Conservation (phyloP, 306 rosid genomes). For the Castanea crenata region DNA sequence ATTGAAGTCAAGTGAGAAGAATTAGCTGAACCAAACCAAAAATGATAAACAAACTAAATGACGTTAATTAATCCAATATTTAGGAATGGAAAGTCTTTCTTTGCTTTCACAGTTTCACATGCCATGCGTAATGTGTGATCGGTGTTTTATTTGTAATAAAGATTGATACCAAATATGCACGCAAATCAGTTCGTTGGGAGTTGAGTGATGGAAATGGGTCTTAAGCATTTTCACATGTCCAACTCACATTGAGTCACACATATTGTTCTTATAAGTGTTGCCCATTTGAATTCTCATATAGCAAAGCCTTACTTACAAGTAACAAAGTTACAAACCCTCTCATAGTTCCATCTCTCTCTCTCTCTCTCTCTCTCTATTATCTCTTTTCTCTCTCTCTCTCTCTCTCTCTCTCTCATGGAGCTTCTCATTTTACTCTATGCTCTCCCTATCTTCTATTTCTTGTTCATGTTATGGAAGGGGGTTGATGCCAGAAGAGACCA, state of each 20-base stretch:
- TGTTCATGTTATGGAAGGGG: conserved; percentile 52
- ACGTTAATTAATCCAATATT: not conserved
- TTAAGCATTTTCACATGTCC: conserved; percentile 36
- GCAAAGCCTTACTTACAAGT: conserved; percentile 8
- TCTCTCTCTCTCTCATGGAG: conserved; percentile 45
- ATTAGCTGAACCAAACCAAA: not conserved
- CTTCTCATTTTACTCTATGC: conserved; percentile 37
- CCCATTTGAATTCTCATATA: conserved; percentile 11
- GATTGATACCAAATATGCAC: conserved; percentile 26
- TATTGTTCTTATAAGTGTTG: conserved; percentile 27
- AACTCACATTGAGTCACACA: conserved; percentile 3
- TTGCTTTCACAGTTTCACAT: not conserved
- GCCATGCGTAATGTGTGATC: conserved; percentile 44
- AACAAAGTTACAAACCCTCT: not conserved
- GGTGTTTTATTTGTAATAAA: conserved; percentile 30
- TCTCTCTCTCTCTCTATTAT: not conserved
- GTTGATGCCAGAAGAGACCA: conserved; percentile 46
- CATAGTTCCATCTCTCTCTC: not conserved
- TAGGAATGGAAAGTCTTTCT: not conserved
- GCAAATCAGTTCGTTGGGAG: conserved; percentile 63
- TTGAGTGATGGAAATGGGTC: conserved; percentile 30
- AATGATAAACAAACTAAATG: not conserved
- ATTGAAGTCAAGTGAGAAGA: not conserved
- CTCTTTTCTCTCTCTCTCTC: not conserved
- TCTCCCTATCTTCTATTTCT: conserved; percentile 34